Evolutionary conservation across 805 yeast genomes (phyloP).

Genomic region (Kuraishia hungarica): DNA sequence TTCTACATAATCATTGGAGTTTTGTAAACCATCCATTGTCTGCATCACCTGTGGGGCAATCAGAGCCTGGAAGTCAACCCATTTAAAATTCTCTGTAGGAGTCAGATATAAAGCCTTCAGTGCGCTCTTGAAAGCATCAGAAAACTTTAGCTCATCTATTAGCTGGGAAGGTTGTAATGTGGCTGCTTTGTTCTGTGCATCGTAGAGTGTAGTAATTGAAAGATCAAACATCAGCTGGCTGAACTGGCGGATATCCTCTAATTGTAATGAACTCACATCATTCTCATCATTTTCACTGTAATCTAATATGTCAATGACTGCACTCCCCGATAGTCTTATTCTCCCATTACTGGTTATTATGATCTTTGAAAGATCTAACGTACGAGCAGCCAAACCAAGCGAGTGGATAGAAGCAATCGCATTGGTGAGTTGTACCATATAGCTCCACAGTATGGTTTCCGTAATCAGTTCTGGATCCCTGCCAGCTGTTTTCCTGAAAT

Average conservation of each 20-base stretch:
- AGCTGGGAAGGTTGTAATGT: constrained; percentile 11
- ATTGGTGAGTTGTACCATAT: constrained; percentile 63
- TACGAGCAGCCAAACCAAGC: constrained; percentile 53
- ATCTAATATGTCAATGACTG: constrained; percentile 58
- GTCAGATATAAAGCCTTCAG: constrained; percentile 28
- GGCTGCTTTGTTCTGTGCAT: constrained; percentile 6
- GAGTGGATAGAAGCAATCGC: constrained; percentile 65
- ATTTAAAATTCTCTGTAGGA: constrained; percentile 13
- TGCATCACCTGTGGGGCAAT: constrained; percentile 37
- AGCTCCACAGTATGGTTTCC: constrained; percentile 66
- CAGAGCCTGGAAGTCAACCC: constrained; percentile 25
- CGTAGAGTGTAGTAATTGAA: constrained; percentile 24
- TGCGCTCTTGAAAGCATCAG: constrained; percentile 36
- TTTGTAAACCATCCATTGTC: constrained; percentile 40
- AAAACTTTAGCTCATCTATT: constrained; percentile 24
- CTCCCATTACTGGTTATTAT: constrained; percentile 67
- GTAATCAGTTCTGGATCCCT: constrained; percentile 41
- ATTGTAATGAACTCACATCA: constrained; percentile 28
- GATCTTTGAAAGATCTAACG: constrained; percentile 58
- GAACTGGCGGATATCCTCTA: constrained; percentile 46
- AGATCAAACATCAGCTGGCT: constrained; percentile 56
- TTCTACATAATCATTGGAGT: constrained; percentile 50
- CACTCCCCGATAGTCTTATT: constrained; percentile 63
- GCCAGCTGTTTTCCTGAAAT: constrained; percentile 36
- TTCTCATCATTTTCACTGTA: constrained; percentile 11